phyloP scores from a whole-genome alignment of 495 filamentous ascomycete genomes.

The Penicillium antarcticum region DNA sequence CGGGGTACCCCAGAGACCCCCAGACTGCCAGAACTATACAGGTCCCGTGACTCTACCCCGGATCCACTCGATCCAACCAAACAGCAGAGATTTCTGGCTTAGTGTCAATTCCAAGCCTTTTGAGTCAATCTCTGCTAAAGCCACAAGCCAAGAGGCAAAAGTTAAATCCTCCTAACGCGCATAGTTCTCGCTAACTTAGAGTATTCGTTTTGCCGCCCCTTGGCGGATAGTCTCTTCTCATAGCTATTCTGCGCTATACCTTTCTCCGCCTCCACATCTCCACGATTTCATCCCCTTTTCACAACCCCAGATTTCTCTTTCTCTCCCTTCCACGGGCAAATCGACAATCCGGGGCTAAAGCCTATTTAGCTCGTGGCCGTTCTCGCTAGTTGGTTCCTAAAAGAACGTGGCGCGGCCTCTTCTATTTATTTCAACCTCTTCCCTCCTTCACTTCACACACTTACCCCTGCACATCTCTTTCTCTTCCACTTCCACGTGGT shows the following conservation, averaged over 20 bases:
- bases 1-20: constrained; percentile 9
- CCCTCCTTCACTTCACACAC: not conserved
- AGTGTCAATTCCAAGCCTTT: not conserved
- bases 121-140: not conserved
- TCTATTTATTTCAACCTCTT: constrained; percentile 2
- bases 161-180: not conserved
- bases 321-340: constrained; percentile 6
- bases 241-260: constrained; percentile 13
- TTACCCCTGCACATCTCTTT: not conserved
- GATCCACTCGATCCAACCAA: not conserved
- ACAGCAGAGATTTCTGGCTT: constrained; percentile 4
- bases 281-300: constrained; percentile 9
- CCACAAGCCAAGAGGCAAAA: constrained; percentile 6
- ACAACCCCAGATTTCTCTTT: constrained; percentile 19
- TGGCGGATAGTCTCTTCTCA: constrained; percentile 1
- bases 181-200: not conserved
- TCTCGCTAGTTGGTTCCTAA: constrained; percentile 3
- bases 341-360: constrained; percentile 13
- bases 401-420: constrained; percentile 1
- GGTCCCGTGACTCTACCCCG: not conserved
- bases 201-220: constrained; percentile 10
- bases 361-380: constrained; percentile 21
- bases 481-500: not conserved
- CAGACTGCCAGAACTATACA: not conserved
- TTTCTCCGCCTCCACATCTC: constrained; percentile 29